These are phyloP conservation scores for Trametes polyzona DNA, from an alignment of 1,284 basidiomycete species.

Conservation along the genomic window DNA sequence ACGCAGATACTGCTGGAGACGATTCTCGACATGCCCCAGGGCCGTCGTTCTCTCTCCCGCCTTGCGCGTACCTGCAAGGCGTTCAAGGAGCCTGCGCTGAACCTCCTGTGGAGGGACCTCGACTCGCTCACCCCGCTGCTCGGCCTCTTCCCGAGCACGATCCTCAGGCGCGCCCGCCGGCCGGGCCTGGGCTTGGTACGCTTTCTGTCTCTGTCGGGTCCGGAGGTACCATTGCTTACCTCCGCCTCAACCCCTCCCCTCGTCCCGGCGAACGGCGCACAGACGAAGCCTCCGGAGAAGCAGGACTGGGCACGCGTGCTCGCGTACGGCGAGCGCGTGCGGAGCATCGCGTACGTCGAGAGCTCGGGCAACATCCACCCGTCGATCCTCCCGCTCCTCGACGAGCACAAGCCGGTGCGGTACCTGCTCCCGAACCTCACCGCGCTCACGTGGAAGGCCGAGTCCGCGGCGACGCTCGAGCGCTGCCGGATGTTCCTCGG, in stretches of 20 bases:
- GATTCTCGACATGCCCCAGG: conserved; percentile 67
- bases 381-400: conserved; percentile 66
- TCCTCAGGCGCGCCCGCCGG: conserved; percentile 68
- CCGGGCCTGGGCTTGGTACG: conserved; percentile 77
- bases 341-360: conserved; percentile 71
- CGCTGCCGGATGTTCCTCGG: conserved; percentile 66
- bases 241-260: conserved; percentile 14
- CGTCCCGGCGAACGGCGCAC: conserved; percentile 13
- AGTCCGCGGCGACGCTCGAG: conserved; percentile 64
- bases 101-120: conserved; percentile 74
- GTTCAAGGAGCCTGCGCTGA: conserved; percentile 71
- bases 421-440: conserved; percentile 72
- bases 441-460: conserved; percentile 71
- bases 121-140: conserved; percentile 75
- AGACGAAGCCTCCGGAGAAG: conserved; percentile 63
- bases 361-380: conserved; percentile 60
- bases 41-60: conserved; percentile 60
- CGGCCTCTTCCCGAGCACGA: conserved; percentile 64
- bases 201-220: conserved; percentile 29
- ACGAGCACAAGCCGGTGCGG: conserved; percentile 59
- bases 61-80: conserved; percentile 74
- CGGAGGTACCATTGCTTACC: conserved; percentile 18
- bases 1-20: conserved; percentile 67
- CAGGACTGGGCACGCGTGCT: conserved; percentile 71
- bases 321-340: conserved; percentile 66